These are phyloP conservation scores for Aspergillus alliaceus DNA, from an alignment of 2,329 filamentous ascomycete genomes.

Conservation along the genomic window DNA sequence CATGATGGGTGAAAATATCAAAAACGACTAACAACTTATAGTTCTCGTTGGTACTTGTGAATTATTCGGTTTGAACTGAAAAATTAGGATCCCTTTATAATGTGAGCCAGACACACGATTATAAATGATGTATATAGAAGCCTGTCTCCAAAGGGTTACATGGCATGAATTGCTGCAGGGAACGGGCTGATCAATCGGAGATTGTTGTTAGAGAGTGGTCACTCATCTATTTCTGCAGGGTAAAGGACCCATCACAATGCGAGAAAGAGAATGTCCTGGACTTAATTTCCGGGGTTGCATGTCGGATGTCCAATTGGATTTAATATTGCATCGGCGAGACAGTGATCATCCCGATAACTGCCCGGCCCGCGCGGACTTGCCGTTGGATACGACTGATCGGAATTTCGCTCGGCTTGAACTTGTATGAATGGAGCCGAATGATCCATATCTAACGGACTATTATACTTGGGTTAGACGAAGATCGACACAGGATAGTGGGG, in stretches of 20 bases:
- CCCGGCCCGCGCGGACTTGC: not conserved
- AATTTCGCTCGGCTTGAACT: not conserved
- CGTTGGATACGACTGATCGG: not conserved
- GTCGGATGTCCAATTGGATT: not conserved
- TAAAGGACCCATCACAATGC: not conserved
- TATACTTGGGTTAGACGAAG: not conserved
- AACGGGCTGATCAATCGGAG: slow-evolving; percentile 12
- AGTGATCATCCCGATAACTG: slow-evolving; percentile 14
- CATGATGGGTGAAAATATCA: not conserved
- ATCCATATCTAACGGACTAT: not conserved
- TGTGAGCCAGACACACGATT: not conserved
- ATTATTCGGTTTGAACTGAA: not conserved
- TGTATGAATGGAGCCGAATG: not conserved
- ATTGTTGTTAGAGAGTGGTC: no score
- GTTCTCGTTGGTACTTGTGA: not conserved
- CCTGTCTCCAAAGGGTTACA: not conserved
- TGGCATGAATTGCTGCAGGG: slow-evolving; percentile 1
- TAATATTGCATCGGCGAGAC: not conserved
- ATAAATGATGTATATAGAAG: not conserved
- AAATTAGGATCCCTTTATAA: not conserved
- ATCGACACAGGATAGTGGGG: not conserved
- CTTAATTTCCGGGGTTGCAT: not conserved
- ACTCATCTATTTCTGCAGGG: not conserved
- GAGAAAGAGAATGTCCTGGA: not conserved
- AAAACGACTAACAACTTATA: not conserved